phyloP scores from a whole-genome alignment of 2,329 filamentous ascomycete species.

The Ophiognomonia clavigignenti-juglandacearum region DNA sequence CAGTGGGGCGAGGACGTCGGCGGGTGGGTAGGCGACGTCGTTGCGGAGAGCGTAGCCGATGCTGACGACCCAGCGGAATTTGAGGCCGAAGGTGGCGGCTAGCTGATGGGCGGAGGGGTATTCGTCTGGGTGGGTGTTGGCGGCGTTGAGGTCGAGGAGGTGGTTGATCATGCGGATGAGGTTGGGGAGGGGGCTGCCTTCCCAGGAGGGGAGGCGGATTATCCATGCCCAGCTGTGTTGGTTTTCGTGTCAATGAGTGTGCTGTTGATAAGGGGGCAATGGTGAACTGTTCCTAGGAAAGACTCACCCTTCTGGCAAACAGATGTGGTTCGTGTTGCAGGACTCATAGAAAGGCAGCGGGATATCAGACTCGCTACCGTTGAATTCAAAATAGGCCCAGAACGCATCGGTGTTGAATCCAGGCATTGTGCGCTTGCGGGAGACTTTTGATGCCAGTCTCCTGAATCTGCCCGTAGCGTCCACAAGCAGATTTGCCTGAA shows the following conservation, averaged over 20 bases:
- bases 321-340: neutral
- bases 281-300: neutral
- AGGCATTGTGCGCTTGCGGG: neutral
- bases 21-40: neutral
- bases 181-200: neutral
- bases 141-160: neutral
- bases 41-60: neutral
- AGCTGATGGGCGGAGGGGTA: neutral
- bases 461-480: neutral
- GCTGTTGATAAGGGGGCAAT: neutral
- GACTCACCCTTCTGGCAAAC: neutral
- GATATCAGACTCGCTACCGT: neutral
- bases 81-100: neutral
- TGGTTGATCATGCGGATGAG: neutral
- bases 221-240: neutral
- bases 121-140: neutral
- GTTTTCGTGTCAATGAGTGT: neutral
- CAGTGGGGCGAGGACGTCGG: neutral
- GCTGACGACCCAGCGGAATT: neutral
- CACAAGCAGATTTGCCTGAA: neutral
- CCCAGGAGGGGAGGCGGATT: neutral
- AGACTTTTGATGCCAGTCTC: neutral
- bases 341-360: neutral
- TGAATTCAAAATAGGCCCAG: neutral
- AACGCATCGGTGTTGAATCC: neutral